Percentiles rank a stretch among this genome's conserved stretches.
Conservation (phyloP, 1,139 yeast genomes). For the Diutina mesorugosa region DNA sequence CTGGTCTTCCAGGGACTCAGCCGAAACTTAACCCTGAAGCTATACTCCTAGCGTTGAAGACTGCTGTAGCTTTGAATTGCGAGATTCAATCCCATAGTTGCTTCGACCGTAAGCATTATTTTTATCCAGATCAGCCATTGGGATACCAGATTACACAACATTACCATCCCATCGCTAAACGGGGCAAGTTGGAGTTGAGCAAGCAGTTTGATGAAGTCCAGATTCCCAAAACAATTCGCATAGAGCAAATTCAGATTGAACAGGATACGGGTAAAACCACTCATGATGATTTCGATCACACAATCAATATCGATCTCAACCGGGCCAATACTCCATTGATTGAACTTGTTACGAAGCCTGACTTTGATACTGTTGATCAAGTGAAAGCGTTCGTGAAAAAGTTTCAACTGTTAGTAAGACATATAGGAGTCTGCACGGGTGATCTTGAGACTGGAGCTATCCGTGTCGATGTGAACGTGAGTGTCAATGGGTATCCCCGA, state of each 20-base stretch:
- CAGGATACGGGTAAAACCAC: slow-evolving; percentile 88
- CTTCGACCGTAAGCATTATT: slow-evolving; percentile 91
- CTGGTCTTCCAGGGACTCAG: slow-evolving; percentile 87
- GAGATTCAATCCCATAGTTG: slow-evolving; percentile 42
- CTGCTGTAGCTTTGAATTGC: slow-evolving; percentile 63
- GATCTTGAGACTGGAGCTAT: slow-evolving; percentile 91
- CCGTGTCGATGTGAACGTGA: slow-evolving; percentile 87
- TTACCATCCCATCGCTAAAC: slow-evolving; percentile 63
- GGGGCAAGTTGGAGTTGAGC: slow-evolving; percentile 43
- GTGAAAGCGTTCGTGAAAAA: slow-evolving; percentile 73
- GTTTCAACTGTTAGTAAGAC: slow-evolving; percentile 59
- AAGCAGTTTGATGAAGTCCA: slow-evolving; percentile 32
- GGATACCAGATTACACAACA: slow-evolving; percentile 96
- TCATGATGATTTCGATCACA: slow-evolving; percentile 32
- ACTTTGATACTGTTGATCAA: slow-evolving; percentile 53
- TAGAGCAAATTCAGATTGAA: slow-evolving; percentile 76
- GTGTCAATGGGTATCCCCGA: slow-evolving; percentile 57
- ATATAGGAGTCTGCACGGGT: slow-evolving; percentile 69
- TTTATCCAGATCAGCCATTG: slow-evolving; percentile 91
- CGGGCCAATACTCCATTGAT: slow-evolving; percentile 79
- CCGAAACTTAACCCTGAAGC: slow-evolving; percentile 76
- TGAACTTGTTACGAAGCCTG: slow-evolving; percentile 88
- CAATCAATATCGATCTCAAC: slow-evolving; percentile 59
- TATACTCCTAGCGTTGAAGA: slow-evolving; percentile 51
- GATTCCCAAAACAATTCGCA: slow-evolving; percentile 27